phyloP scores from a whole-genome alignment of 192 early-diverging fungal species.

The Coemansia sp. region DNA sequence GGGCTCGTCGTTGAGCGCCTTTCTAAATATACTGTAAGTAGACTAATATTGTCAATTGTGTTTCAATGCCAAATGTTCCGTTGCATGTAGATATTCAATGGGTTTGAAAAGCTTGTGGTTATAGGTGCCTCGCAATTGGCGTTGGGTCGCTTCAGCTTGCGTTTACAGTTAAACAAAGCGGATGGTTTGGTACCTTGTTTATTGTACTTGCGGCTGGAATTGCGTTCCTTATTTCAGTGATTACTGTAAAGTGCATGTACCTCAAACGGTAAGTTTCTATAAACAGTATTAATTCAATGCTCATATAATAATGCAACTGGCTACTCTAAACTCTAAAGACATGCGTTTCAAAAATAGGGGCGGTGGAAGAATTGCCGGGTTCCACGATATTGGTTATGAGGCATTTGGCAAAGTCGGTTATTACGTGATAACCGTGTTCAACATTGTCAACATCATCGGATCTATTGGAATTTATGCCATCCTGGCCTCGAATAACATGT shows the following conservation, averaged over 20 bases:
- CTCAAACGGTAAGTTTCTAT: constrained; percentile 44
- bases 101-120: background rate
- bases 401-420: constrained; percentile 42
- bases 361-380: constrained; percentile 39
- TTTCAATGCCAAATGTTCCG: too few species aligned
- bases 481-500: constrained; percentile 39
- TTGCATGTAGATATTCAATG: too few species aligned
- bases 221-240: constrained; percentile 26
- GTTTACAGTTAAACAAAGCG: constrained; percentile 42
- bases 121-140: constrained; percentile 43
- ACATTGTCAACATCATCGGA: constrained; percentile 47
- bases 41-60: too few species aligned
- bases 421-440: constrained; percentile 39
- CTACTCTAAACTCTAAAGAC: background rate
- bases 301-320: background rate
- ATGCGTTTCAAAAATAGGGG: constrained; percentile 16
- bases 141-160: constrained; percentile 44
- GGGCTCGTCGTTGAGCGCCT: too few species aligned
- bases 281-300: too few species aligned
- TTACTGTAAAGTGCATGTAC: constrained; percentile 41
- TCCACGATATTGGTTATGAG: constrained; percentile 39
- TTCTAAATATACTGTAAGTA: too few species aligned
- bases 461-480: constrained; percentile 42
- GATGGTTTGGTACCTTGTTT: constrained; percentile 37
- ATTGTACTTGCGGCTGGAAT: constrained; percentile 33